phyloP scores from a whole-genome alignment of 768 basidiomycete genomes.

The Xanthoconium purpureum region DNA sequence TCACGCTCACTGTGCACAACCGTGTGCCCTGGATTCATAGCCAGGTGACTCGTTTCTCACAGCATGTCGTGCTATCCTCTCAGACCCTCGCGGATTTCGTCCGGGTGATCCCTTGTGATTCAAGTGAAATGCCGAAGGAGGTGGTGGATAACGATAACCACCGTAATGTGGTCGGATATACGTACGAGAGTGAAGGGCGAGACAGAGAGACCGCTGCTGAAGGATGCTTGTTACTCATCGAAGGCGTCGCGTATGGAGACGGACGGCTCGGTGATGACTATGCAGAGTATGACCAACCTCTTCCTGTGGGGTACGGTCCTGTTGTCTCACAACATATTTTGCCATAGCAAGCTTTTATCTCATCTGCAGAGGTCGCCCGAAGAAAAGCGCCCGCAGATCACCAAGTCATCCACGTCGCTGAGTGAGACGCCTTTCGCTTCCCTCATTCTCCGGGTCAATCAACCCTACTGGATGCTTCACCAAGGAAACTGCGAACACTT shows the following conservation, averaged over 20 bases:
- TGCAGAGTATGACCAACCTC: constrained; percentile 42
- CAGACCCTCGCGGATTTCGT: constrained; percentile 68
- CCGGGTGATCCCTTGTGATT: constrained; percentile 57
- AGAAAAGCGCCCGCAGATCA: constrained; percentile 32
- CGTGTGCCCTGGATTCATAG: constrained; percentile 60
- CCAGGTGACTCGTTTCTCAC: constrained; percentile 58
- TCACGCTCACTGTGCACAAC: constrained; percentile 60
- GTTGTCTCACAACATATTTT: neutral
- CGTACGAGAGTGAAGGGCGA: constrained; percentile 14
- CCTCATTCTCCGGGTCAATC: constrained; percentile 59
- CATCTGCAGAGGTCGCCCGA: constrained; percentile 34
- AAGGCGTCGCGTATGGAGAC: constrained; percentile 58
- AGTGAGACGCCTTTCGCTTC: constrained; percentile 49
- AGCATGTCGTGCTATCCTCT: constrained; percentile 66
- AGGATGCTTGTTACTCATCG: constrained; percentile 59
- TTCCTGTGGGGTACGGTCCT: neutral
- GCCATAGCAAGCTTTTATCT: constrained; percentile 45
- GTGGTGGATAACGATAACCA: constrained; percentile 31
- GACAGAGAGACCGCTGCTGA: constrained; percentile 3
- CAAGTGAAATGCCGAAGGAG: constrained; percentile 51
- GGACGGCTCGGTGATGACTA: constrained; percentile 50
- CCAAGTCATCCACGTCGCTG: constrained; percentile 43
- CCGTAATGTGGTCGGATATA: constrained; percentile 34
- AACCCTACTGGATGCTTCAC: constrained; percentile 83
- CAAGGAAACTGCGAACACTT: constrained; percentile 82